Conservation (phyloP, 495 filamentous ascomycete genomes). For the Penicillium tannophilum region DNA sequence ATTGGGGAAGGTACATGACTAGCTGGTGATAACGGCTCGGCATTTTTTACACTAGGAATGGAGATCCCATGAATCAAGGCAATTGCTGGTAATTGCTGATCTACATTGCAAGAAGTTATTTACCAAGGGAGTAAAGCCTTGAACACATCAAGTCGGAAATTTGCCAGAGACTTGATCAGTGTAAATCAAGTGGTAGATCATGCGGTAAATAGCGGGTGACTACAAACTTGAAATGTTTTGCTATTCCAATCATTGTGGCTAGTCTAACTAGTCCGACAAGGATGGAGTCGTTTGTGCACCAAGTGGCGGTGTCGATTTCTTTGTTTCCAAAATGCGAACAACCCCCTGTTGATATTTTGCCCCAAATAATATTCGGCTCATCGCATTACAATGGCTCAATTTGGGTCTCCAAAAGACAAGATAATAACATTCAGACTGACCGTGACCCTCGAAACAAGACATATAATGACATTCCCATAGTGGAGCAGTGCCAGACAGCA, state of each 20-base stretch:
- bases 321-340: background rate
- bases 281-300: background rate
- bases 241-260: background rate
- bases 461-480: background rate
- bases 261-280: background rate
- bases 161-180: background rate
- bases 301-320: slow-evolving; percentile 1
- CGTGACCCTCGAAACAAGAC: background rate
- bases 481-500: background rate
- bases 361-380: background rate
- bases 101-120: background rate
- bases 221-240: background rate
- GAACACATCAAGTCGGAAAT: background rate
- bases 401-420: background rate
- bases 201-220: background rate
- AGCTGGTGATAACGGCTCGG: background rate
- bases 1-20: background rate
- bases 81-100: background rate
- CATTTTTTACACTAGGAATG: background rate
- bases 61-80: background rate
- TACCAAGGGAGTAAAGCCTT: background rate
- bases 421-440: background rate
- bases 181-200: too few relatives aligned
- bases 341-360: background rate
- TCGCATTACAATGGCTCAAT: background rate